These are phyloP conservation scores for Penicillium alfredii DNA, from an alignment of 495 filamentous ascomycete genomes.

Conservation along the genomic window DNA sequence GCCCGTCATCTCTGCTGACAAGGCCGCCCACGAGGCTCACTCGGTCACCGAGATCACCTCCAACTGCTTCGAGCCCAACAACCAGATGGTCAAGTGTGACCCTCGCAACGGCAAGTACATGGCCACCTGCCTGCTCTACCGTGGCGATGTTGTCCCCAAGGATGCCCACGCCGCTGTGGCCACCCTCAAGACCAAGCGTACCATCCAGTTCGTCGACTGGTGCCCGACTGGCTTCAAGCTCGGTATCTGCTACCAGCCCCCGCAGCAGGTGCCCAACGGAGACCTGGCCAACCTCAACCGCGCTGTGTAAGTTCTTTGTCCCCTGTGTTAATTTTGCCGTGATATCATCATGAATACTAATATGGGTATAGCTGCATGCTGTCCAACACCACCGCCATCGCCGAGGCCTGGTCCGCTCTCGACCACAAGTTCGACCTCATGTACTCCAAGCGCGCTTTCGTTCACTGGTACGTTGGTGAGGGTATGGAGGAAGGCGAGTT, in stretches of 20 bases:
- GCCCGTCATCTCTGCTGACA: slow-evolving; percentile 86
- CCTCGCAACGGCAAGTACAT: slow-evolving; percentile 99
- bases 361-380: slow-evolving; percentile 75
- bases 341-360: slow-evolving; percentile 13
- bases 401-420: slow-evolving; percentile 95
- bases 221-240: slow-evolving; percentile 99
- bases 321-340: neutral
- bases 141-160: slow-evolving; percentile 95
- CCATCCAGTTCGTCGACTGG: slow-evolving; percentile 99
- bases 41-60: slow-evolving; percentile 60
- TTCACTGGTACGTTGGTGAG: slow-evolving; percentile 99
- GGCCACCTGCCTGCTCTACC: slow-evolving; percentile 97
- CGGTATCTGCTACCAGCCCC: slow-evolving; percentile 98
- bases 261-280: slow-evolving; percentile 89
- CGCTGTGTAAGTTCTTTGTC: slow-evolving; percentile 69
- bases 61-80: slow-evolving; percentile 71
- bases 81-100: slow-evolving; percentile 99
- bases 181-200: slow-evolving; percentile 95
- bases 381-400: slow-evolving; percentile 98
- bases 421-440: slow-evolving; percentile 99
- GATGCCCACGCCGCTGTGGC: slow-evolving; percentile 89
- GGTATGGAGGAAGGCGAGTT: slow-evolving; percentile 99
- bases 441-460: slow-evolving; percentile 99
- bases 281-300: slow-evolving; percentile 96
- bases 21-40: slow-evolving; percentile 89